These are phyloP conservation scores for Quercus lobata DNA, from an alignment of 331 rosid genomes.

Conservation along the genomic window DNA sequence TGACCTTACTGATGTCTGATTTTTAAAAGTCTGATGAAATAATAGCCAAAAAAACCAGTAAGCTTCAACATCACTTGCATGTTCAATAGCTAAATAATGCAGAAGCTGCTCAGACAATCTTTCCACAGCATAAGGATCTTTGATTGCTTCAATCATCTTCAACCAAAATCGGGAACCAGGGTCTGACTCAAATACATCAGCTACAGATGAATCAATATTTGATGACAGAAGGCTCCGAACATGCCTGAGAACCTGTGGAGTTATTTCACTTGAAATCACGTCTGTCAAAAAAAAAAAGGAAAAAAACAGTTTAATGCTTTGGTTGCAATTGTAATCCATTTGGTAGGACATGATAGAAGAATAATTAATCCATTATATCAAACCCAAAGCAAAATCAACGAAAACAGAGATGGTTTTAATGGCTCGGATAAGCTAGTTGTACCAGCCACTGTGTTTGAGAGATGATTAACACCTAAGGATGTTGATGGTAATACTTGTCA, in stretches of 20 bases:
- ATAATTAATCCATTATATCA: constrained; percentile 10
- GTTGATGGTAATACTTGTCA: background rate
- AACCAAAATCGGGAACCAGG: constrained; percentile 63
- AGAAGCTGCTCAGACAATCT: constrained; percentile 83
- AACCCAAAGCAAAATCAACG: background rate
- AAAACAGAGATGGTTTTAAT: background rate
- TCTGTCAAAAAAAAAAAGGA: constrained; percentile 43
- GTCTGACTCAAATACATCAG: constrained; percentile 41
- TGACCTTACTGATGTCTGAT: constrained; percentile 67
- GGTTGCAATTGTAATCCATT: constrained; percentile 16
- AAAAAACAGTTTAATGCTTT: constrained; percentile 11
- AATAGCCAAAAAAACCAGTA: constrained; percentile 89
- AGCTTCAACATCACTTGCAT: constrained; percentile 66
- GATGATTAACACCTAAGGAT: background rate
- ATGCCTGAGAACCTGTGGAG: constrained; percentile 47
- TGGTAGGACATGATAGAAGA: constrained; percentile 4
- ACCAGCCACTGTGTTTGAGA: background rate
- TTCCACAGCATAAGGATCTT: constrained; percentile 69
- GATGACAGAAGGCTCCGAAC: constrained; percentile 45
- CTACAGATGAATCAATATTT: constrained; percentile 28
- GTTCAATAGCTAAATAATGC: constrained; percentile 53
- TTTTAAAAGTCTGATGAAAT: constrained; percentile 44
- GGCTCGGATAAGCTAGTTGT: background rate
- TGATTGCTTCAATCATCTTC: constrained; percentile 62
- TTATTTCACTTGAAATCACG: constrained; percentile 57